A percentile compares a stretch with the other conserved stretches of the same genome.
These are phyloP conservation scores for Adenanthera pavonina DNA, from an alignment of 306 rosid genomes.

Conservation along the genomic window DNA sequence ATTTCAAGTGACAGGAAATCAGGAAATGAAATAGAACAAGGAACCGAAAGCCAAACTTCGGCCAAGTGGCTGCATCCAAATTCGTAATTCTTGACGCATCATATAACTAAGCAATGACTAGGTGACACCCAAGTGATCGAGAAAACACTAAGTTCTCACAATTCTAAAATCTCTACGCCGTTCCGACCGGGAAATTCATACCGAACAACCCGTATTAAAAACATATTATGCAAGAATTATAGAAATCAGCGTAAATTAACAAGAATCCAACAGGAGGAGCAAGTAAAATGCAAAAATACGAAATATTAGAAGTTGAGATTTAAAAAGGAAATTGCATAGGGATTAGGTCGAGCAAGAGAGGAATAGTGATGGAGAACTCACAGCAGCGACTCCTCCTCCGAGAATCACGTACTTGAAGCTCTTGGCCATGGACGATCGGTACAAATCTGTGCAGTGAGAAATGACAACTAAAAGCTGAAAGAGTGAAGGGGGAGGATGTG, in stretches of 20 bases:
- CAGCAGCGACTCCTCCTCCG: constrained; percentile 98
- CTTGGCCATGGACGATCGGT: constrained; percentile 65
- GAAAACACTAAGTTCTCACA: background rate
- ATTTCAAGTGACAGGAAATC: background rate
- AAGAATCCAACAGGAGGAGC: background rate
- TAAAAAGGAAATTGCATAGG: background rate
- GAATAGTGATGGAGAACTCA: constrained; percentile 51
- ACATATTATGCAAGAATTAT: background rate
- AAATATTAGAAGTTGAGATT: background rate
- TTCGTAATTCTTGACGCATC: background rate
- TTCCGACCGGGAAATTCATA: constrained; percentile 11
- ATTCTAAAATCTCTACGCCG: constrained; percentile 1
- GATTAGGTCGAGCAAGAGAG: background rate
- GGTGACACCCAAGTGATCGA: background rate
- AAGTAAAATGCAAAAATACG: background rate
- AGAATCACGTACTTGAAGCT: constrained; percentile 81
- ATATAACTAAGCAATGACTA: background rate
- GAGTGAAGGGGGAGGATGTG: background rate
- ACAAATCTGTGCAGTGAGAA: background rate
- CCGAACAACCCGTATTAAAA: constrained; percentile 30
- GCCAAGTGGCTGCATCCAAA: background rate
- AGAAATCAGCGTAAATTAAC: constrained; percentile 31
- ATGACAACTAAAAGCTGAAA: background rate
- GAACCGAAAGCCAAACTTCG: background rate
- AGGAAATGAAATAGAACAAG: constrained; percentile 2